Evolutionary conservation across 345 rosid genomes (phyloP), one percentile per base, ranked within the genome.

Genomic region (Populus ilicifolia): DNA sequence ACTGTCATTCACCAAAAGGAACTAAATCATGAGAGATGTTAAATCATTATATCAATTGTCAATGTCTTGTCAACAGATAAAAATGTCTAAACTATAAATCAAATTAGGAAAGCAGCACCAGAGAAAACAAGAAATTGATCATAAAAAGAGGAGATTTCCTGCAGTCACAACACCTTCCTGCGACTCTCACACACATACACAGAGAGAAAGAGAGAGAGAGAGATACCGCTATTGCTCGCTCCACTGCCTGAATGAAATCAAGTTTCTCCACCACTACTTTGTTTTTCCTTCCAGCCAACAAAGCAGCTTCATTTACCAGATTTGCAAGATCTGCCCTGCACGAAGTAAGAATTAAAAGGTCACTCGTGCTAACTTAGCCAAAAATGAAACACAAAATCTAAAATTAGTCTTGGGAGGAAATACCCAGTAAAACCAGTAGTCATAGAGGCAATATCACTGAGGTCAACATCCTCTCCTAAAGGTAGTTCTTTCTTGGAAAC

Each of bases 251-350:
- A 85, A 94, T 88, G 81, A 96, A 96, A 87, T 96, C 99, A 67
- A 79, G 74, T 88, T 84, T 94, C 56, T 90, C 97, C 65, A 96
- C 99, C 36, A 86, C 81, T 17, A 68, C 56, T 90, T 96, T 94
- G 84, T 83, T 92, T 73, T 85, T 84, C 77, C 99, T 90, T 82
- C 99, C 98, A 75, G 97, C 99, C 77, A 96, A 89, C 75, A 96
- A 83, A 72, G 99, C 99, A 79, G 99, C 98, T 86, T 96, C 99
- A 73, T 96, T 96, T 69, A 96, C 99, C 83, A 96, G 71, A 87
- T 96, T 96, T 71, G 97, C 98, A 72, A 96, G 98, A 82, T 96
- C 98, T 70, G 99, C 99, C 85, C 99, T 96, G 91, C 75, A 82
- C 68, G 65, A 73, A 36, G 66, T 52, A 79, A 75, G 70, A 72